A percentile compares a stretch with the other conserved stretches of the same genome.
Evolutionary conservation across 176 grass and related monocot species (phyloP).

Genomic region (Raddia guianensis): DNA sequence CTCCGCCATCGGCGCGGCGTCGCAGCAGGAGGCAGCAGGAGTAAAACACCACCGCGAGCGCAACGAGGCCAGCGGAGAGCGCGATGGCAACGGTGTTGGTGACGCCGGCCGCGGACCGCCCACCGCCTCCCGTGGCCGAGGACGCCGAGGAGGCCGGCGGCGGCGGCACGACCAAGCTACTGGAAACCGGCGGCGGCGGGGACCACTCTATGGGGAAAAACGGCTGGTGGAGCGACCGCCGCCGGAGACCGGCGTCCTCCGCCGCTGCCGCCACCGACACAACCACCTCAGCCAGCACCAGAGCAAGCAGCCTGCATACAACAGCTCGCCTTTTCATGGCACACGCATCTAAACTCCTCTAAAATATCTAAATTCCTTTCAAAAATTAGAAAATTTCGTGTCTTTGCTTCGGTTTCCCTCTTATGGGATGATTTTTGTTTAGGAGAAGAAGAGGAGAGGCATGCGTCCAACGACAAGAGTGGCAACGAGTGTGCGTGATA

Average conservation of each 20-base stretch:
- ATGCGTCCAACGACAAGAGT: slow-evolving; percentile 17
- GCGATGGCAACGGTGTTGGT: slow-evolving; percentile 59
- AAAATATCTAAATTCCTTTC: background rate
- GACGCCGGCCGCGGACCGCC: slow-evolving; percentile 31
- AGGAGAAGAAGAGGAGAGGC: no score
- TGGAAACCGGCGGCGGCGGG: slow-evolving; percentile 43
- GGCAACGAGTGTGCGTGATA: slow-evolving; percentile 30
- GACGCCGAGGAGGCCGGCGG: background rate
- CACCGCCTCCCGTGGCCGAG: background rate
- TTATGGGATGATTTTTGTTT: background rate
- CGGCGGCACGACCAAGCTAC: background rate
- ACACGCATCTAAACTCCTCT: slow-evolving; percentile 18
- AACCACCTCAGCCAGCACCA: background rate
- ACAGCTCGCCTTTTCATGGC: slow-evolving; percentile 1
- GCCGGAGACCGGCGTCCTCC: background rate
- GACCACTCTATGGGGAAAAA: slow-evolving; percentile 56
- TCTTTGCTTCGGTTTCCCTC: slow-evolving; percentile 11
- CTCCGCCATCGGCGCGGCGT: slow-evolving; percentile 23
- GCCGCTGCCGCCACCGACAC: background rate
- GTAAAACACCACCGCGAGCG: slow-evolving; percentile 39
- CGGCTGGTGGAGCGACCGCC: slow-evolving; percentile 64
- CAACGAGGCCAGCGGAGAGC: slow-evolving; percentile 49
- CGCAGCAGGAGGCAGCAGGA: slow-evolving; percentile 59
- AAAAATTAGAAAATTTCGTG: background rate
- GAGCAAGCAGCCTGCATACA: slow-evolving; percentile 3